phyloP scores from a whole-genome alignment of 2,329 filamentous ascomycete species.

The Fusarium citri region DNA sequence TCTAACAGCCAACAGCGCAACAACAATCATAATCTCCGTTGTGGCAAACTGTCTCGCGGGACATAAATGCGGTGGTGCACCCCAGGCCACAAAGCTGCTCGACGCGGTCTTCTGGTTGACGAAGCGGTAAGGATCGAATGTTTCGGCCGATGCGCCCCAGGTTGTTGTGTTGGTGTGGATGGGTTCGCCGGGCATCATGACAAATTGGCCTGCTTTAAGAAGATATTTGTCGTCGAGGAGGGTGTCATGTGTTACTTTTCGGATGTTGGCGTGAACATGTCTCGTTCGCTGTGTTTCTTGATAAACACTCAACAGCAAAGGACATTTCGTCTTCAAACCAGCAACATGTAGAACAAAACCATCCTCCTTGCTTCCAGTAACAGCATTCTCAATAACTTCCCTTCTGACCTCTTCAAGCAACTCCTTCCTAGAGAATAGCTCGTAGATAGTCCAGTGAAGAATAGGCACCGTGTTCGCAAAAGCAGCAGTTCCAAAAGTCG shows the following conservation, averaged over 20 bases:
- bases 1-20: slow-evolving; percentile 23
- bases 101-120: slow-evolving; percentile 41
- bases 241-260: slow-evolving; percentile 50
- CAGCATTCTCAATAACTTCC: slow-evolving; percentile 6
- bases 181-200: slow-evolving; percentile 52
- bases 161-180: slow-evolving; percentile 47
- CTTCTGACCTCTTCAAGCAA: slow-evolving; percentile 27
- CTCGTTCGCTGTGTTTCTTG: slow-evolving; percentile 31
- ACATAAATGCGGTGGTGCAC: slow-evolving; percentile 46
- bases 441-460: slow-evolving; percentile 33
- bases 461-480: slow-evolving; percentile 35
- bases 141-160: slow-evolving; percentile 50
- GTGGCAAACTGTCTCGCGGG: slow-evolving; percentile 47
- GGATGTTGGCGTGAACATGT: slow-evolving; percentile 33
- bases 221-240: slow-evolving; percentile 50
- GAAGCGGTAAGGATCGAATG: slow-evolving; percentile 35
- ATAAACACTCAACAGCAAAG: slow-evolving; percentile 15
- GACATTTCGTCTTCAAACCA: slow-evolving; percentile 31
- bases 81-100: slow-evolving; percentile 49
- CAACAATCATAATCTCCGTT: slow-evolving; percentile 44
- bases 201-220: slow-evolving; percentile 51
- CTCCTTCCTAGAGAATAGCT: slow-evolving; percentile 26
- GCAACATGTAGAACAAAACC: slow-evolving; percentile 26
- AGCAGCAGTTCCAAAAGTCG: slow-evolving; percentile 26
- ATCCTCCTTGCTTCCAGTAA: slow-evolving; percentile 1